Conservation (phyloP, 441 rosid genomes). For the Syzygium syzygioides region DNA sequence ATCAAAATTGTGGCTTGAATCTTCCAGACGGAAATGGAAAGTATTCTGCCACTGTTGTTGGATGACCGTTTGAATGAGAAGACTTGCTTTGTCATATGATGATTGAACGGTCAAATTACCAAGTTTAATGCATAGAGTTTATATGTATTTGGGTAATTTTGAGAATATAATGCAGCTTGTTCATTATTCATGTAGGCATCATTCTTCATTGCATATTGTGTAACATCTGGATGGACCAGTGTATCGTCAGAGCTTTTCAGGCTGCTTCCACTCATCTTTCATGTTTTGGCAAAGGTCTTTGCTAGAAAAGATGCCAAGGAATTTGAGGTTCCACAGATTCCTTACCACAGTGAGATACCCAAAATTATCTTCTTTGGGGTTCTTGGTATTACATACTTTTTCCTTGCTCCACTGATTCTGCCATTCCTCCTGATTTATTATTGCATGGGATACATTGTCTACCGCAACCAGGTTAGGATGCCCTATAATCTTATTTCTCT, state of each 20-base stretch:
- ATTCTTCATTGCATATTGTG: conserved; percentile 88
- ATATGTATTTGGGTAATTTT: not conserved
- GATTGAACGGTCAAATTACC: not conserved
- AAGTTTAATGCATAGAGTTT: not conserved
- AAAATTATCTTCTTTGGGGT: conserved; percentile 82
- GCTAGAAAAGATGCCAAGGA: conserved; percentile 41
- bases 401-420: conserved; percentile 86
- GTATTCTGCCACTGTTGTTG: not conserved
- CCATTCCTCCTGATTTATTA: conserved; percentile 86
- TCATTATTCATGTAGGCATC: conserved; percentile 50
- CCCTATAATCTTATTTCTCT: not conserved
- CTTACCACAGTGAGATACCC: conserved; percentile 75
- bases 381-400: conserved; percentile 87
- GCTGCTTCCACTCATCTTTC: conserved; percentile 53
- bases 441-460: conserved; percentile 78
- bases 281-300: conserved; percentile 44
- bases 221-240: conserved; percentile 97
- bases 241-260: conserved; percentile 81
- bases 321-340: conserved; percentile 61
- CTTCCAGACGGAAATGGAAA: not conserved
- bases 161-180: not conserved
- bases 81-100: not conserved
- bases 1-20: not conserved
- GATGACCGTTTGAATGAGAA: not conserved
- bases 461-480: conserved; percentile 74